Evolutionary conservation across 306 rosid genomes (phyloP), one percentile per base, ranked within the genome.

Genomic region (Dryas alaskensis): DNA sequence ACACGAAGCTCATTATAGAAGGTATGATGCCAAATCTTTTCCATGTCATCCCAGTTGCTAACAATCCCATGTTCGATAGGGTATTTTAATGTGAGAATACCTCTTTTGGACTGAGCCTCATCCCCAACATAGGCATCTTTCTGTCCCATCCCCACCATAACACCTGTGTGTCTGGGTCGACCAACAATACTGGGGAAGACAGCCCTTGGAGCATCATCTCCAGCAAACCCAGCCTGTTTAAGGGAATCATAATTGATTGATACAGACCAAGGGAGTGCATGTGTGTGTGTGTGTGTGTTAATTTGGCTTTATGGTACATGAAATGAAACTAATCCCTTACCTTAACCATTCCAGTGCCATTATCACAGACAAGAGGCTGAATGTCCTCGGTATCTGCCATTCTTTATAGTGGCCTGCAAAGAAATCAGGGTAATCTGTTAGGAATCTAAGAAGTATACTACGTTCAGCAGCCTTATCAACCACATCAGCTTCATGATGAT

Each of bases 281-380:
- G 48, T 31, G n/a, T 19, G 12, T 25, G 31, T 12, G 12, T 10
- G 48, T 27, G n/a, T 19, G 13, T 25, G 31, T 12, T 6, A 55
- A 22, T 27, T 8, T 13, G 37, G 22, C 10, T 44, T 47, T 27
- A 31, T 47, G 47, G 47, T 47, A 47, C 58, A 72, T 60, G 42
- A 47, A 72, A 60, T 5, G 42, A 9, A 47, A 16, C 46, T 25
- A 59, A 59, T 0, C 7, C 67, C 81, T 47, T 40, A 81, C 85
- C 81, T 81, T 81, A 61, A 81, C 85, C 85, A 81, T 81, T 73
- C 85, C 85, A 62, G 85, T 81, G 39, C 85, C 85, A 81, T 81
- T 81, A 50, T 81, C 85, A 47, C 85, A 81, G 25, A 81, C 85
- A 25, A 81, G 85, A 27, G 85, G 85, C 79, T 81, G 85, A 67